These are phyloP conservation scores for Zelonia costaricensis DNA, from an alignment of 208 protist species.

Conservation along the genomic window DNA sequence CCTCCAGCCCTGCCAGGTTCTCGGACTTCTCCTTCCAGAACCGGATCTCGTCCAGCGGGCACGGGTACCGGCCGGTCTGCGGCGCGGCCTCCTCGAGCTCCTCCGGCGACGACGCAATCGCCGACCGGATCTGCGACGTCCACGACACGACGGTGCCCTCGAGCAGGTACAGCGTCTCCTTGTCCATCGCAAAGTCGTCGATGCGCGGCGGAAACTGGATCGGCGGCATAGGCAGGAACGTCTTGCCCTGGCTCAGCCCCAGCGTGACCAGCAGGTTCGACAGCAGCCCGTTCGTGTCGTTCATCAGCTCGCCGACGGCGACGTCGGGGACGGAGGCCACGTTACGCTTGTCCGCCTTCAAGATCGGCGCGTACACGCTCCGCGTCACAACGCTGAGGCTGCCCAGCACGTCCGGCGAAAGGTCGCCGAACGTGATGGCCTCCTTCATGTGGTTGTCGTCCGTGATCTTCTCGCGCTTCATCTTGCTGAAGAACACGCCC, in stretches of 20 bases:
- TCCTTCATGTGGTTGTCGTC: constrained; percentile 89
- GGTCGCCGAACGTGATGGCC: constrained; percentile 83
- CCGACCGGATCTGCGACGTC: constrained; percentile 91
- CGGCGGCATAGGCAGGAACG: constrained; percentile 92
- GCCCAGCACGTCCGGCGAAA: constrained; percentile 64
- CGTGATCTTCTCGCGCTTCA: constrained; percentile 90
- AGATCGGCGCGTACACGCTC: constrained; percentile 88
- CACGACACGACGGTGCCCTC: constrained; percentile 94
- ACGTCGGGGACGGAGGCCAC: constrained; percentile 91
- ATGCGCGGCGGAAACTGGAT: constrained; percentile 82
- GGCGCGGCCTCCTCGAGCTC: constrained; percentile 72
- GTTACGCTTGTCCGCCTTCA: constrained; percentile 87
- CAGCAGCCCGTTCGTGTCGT: constrained; percentile 86
- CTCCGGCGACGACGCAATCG: constrained; percentile 87
- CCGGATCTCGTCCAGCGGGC: constrained; percentile 93
- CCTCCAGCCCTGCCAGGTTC: constrained; percentile 92
- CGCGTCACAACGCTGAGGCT: constrained; percentile 80
- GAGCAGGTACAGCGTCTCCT: constrained; percentile 91
- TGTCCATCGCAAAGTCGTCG: constrained; percentile 77
- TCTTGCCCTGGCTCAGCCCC: constrained; percentile 92
- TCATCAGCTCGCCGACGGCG: constrained; percentile 92
- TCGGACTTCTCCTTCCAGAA: constrained; percentile 96
- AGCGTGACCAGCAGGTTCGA: constrained; percentile 90
- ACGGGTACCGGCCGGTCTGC: constrained; percentile 72
- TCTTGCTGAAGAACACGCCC: constrained; percentile 91